Percentiles rank a stretch among this genome's conserved stretches.
These are phyloP conservation scores for Hemileccinum impolitum DNA, from an alignment of 768 basidiomycete species.

Conservation along the genomic window DNA sequence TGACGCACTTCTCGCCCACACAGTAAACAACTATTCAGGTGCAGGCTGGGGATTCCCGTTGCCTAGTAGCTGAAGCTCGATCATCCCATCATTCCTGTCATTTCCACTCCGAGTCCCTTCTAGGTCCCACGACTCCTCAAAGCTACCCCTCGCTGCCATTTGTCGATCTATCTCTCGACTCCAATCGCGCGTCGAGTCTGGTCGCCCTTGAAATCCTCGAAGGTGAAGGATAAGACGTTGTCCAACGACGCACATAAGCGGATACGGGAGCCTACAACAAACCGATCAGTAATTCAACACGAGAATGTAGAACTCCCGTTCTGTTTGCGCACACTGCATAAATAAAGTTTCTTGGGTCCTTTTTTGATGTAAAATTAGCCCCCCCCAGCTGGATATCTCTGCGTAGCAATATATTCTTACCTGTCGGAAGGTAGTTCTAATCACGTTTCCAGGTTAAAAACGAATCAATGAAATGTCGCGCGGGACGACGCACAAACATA, in stretches of 20 bases:
- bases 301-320: too few relatives aligned
- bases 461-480: not conserved
- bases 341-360: too few relatives aligned
- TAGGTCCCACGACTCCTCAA: not conserved
- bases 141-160: not conserved
- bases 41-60: not conserved
- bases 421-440: slow-evolving; percentile 7
- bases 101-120: not conserved
- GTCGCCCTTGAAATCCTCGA: slow-evolving; percentile 3
- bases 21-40: not conserved
- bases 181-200: slow-evolving; percentile 8
- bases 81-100: not conserved
- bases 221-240: slow-evolving; percentile 26
- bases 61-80: not conserved
- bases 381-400: not conserved
- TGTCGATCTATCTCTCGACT: not conserved
- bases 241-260: slow-evolving; percentile 13
- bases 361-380: too few relatives aligned
- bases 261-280: slow-evolving; percentile 4
- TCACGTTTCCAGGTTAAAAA: not conserved
- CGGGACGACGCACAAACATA: slow-evolving; percentile 12
- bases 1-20: too few relatives aligned
- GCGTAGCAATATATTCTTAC: slow-evolving; percentile 1
- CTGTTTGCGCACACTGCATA: too few relatives aligned
- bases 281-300: too few relatives aligned